Evolutionary conservation across 73 alveolate species (phyloP).

Genomic region (Paramecium tetraurelia): DNA sequence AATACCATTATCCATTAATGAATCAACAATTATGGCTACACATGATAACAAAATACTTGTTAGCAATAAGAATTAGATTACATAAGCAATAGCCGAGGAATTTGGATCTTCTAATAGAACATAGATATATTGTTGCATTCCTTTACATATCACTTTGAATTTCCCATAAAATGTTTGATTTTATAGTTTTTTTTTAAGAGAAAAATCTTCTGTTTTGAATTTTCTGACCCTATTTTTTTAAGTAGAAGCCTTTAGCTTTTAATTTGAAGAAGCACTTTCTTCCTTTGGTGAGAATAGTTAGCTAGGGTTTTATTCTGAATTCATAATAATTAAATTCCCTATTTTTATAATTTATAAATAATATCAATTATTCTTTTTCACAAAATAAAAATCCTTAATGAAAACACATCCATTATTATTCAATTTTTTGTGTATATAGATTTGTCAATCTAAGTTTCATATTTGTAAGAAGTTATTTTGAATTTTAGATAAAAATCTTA

Average conservation of each 20-base stretch:
- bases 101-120: constrained; percentile 29
- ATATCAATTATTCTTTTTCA: neutral
- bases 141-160: neutral
- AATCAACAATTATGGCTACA: neutral
- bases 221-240: neutral
- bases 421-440: too few relatives aligned
- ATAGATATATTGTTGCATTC: neutral
- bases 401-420: too few relatives aligned
- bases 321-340: neutral
- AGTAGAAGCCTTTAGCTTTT: neutral
- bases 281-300: neutral
- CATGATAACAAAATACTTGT: constrained; percentile 1
- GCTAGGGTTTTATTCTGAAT: neutral
- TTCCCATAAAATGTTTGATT: neutral
- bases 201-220: constrained; percentile 45
- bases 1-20: neutral
- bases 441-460: too few relatives aligned
- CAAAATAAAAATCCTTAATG: neutral
- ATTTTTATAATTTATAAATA: neutral
- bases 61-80: neutral
- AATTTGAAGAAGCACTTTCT: neutral
- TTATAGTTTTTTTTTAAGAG: neutral
- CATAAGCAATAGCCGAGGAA: neutral
- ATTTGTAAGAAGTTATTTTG: too few relatives aligned
- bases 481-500: too few relatives aligned